phyloP scores from a whole-genome alignment of 768 basidiomycete genomes.

The Daedalea quercina region DNA sequence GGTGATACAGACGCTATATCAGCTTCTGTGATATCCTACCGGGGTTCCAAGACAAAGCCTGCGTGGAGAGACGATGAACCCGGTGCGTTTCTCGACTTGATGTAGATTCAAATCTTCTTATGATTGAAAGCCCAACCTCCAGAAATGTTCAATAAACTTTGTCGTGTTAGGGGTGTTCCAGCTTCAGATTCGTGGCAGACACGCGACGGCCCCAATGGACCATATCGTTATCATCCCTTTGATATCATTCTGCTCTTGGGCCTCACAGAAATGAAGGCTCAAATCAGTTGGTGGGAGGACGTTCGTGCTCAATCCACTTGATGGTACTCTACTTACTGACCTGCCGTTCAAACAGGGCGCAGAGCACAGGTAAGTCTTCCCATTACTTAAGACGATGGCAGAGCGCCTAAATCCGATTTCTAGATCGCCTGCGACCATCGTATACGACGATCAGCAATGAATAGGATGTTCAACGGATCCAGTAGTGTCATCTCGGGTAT shows the following conservation, averaged over 20 bases:
- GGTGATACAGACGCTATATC: slow-evolving; percentile 5
- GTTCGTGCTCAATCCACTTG: slow-evolving; percentile 7
- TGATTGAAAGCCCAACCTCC: neutral
- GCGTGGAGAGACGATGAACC: slow-evolving; percentile 29
- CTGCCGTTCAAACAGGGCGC: too few relatives aligned
- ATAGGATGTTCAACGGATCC: too few relatives aligned
- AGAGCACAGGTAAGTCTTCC: too few relatives aligned
- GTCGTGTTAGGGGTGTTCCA: slow-evolving; percentile 26
- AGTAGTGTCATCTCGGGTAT: too few relatives aligned
- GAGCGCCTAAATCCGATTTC: too few relatives aligned
- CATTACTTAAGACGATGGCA: too few relatives aligned
- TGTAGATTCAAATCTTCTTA: neutral
- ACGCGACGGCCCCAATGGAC: neutral
- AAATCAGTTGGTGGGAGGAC: slow-evolving; percentile 37
- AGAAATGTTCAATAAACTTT: slow-evolving; percentile 29
- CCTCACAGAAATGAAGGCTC: slow-evolving; percentile 38
- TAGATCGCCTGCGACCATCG: too few relatives aligned
- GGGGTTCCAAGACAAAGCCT: slow-evolving; percentile 22
- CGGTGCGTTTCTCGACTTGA: slow-evolving; percentile 14
- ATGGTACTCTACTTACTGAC: too few relatives aligned
- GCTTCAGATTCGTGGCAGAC: slow-evolving; percentile 15
- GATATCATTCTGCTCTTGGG: slow-evolving; percentile 38
- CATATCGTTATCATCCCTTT: slow-evolving; percentile 26
- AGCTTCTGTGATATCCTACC: slow-evolving; percentile 24
- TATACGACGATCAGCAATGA: too few relatives aligned